These are phyloP conservation scores for Penicillium sumatraense DNA, from an alignment of 2,329 filamentous ascomycete genomes.

Conservation along the genomic window DNA sequence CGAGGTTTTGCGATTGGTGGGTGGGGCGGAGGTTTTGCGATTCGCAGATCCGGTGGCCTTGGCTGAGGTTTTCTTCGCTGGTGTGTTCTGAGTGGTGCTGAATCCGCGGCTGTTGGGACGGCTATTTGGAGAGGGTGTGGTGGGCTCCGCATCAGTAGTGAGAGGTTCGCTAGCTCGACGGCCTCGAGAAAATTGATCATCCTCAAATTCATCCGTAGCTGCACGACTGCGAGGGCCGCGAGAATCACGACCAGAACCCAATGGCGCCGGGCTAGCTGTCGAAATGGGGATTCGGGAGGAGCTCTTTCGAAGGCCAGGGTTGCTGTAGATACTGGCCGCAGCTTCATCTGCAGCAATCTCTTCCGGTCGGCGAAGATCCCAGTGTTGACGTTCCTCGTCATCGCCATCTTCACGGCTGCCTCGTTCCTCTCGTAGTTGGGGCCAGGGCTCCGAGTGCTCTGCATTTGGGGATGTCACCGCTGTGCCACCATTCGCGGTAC, in stretches of 20 bases:
- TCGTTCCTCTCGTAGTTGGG: conserved; percentile 41
- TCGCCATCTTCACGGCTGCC: conserved; percentile 42
- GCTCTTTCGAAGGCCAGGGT: conserved; percentile 62
- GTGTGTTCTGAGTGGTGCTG: conserved; percentile 30
- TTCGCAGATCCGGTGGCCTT: conserved; percentile 33
- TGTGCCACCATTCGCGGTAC: conserved; percentile 22
- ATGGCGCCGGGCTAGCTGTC: conserved; percentile 76
- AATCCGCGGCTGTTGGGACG: conserved; percentile 39
- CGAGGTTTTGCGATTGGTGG: conserved; percentile 44
- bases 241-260: conserved; percentile 74
- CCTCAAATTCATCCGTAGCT: conserved; percentile 64
- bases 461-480: conserved; percentile 27
- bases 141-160: conserved; percentile 27
- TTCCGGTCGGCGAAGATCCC: conserved; percentile 77
- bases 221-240: conserved; percentile 65
- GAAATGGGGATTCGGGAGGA: conserved; percentile 85
- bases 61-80: conserved; percentile 36
- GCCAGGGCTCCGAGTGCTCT: conserved; percentile 42
- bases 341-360: conserved; percentile 67
- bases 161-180: conserved; percentile 67
- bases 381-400: conserved; percentile 56
- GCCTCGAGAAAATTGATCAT: conserved; percentile 60
- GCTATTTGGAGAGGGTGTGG: conserved; percentile 34
- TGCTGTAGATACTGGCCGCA: conserved; percentile 55
- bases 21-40: conserved; percentile 45